Evolutionary conservation across 371 early-diverging fungal genomes (phyloP).

Genomic region (Circinella umbellata): DNA sequence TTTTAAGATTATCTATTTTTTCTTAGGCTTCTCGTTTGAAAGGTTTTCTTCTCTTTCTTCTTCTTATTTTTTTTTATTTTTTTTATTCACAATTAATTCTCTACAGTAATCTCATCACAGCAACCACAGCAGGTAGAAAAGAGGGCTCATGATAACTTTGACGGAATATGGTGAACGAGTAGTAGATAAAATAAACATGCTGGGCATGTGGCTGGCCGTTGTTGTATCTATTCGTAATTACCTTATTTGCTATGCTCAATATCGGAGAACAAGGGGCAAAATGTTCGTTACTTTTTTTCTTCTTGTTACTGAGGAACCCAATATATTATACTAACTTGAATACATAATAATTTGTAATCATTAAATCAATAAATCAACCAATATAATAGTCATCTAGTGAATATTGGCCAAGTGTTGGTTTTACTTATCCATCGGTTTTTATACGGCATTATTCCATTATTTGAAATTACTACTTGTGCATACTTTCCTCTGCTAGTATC

Average conservation of each 20-base stretch:
- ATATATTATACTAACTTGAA: no score
- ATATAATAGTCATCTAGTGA: slow-evolving; percentile 43
- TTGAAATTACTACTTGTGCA: slow-evolving; percentile 47
- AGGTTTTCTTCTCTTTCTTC: not conserved
- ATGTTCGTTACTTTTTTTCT: slow-evolving; percentile 27
- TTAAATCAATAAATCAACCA: no score
- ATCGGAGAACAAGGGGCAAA: slow-evolving; percentile 40
- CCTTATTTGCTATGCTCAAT: slow-evolving; percentile 39
- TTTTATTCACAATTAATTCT: no score
- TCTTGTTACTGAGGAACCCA: no score
- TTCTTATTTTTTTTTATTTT: not conserved
- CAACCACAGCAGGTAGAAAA: not conserved
- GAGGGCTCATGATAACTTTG: slow-evolving; percentile 35
- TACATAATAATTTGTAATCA: no score
- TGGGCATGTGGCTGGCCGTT: slow-evolving; percentile 54
- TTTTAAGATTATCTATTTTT: not conserved
- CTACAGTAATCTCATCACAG: not conserved
- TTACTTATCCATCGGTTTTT: slow-evolving; percentile 38
- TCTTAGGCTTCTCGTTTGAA: not conserved
- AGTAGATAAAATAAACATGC: slow-evolving; percentile 45
- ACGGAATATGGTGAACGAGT: slow-evolving; percentile 43
- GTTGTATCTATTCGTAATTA: slow-evolving; percentile 42
- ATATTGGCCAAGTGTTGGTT: slow-evolving; percentile 43
- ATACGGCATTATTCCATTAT: slow-evolving; percentile 49
- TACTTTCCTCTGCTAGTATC: slow-evolving; percentile 52